A percentile compares a stretch with the other conserved stretches of the same genome.
phyloP scores from a whole-genome alignment of 352 stramenopile species.

The Globisporangium nagaii region DNA sequence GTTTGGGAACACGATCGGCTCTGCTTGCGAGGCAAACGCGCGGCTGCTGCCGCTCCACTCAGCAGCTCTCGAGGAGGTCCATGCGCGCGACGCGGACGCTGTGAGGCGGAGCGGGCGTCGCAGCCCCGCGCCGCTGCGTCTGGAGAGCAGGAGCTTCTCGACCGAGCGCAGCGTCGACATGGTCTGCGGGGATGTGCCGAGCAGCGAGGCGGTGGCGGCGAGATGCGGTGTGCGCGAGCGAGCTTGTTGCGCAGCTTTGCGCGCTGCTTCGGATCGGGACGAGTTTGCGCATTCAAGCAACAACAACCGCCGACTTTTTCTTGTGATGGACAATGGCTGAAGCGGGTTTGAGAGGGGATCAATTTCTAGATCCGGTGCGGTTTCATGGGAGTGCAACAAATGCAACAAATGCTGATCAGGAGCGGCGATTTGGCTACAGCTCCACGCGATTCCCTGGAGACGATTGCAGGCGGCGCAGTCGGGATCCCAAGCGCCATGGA shows the following conservation, averaged over 20 bases:
- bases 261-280: not conserved
- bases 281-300: not conserved
- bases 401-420: too few species aligned
- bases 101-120: not conserved
- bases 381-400: too few species aligned
- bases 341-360: too few species aligned
- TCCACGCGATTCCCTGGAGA: too few species aligned
- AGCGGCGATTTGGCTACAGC: too few species aligned
- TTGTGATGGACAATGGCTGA: too few species aligned
- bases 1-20: constrained; percentile 23
- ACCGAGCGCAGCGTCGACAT: not conserved
- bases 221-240: not conserved
- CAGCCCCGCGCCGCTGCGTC: not conserved
- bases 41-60: not conserved
- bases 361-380: too few species aligned
- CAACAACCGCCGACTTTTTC: not conserved
- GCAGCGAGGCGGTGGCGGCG: not conserved
- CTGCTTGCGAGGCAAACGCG: not conserved
- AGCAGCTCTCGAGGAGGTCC: not conserved
- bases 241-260: too few species aligned
- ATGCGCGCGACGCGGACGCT: not conserved
- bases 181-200: not conserved
- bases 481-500: too few species aligned
- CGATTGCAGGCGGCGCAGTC: too few species aligned
- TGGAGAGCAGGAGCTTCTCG: constrained; percentile 1